Percentiles rank a stretch among this genome's conserved stretches.
phyloP scores from a whole-genome alignment of 306 rosid genomes.

The Castanea crenata region DNA sequence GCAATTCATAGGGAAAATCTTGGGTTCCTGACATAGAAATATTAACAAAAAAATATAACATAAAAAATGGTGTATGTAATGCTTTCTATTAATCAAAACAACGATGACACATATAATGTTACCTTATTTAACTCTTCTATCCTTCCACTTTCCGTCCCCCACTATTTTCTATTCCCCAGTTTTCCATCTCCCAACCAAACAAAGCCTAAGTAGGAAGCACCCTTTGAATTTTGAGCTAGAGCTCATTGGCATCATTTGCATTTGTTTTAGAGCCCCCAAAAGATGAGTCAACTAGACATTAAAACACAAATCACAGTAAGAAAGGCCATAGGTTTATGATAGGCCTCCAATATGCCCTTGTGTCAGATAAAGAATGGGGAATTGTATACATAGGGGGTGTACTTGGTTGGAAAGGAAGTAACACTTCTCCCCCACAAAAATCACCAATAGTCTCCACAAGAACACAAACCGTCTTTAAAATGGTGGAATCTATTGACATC shows the following conservation, averaged over 20 bases:
- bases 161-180: too few species aligned
- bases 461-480: slow-evolving; percentile 79
- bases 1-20: slow-evolving; percentile 71
- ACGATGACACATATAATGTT: too few species aligned
- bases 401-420: neutral
- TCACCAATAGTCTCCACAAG: slow-evolving; percentile 95
- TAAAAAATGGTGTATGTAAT: slow-evolving; percentile 3
- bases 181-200: too few species aligned
- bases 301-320: neutral
- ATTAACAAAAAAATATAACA: neutral
- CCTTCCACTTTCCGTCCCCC: too few species aligned
- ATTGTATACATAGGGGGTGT: neutral
- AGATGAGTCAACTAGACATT: slow-evolving; percentile 68
- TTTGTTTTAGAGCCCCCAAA: slow-evolving; percentile 37
- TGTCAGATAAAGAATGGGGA: neutral
- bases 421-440: neutral
- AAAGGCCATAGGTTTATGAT: neutral
- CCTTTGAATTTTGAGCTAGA: too few species aligned
- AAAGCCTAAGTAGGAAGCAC: too few species aligned
- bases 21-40: slow-evolving; percentile 68
- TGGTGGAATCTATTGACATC: slow-evolving; percentile 86
- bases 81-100: slow-evolving; percentile 9
- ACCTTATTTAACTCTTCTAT: too few species aligned
- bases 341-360: neutral
- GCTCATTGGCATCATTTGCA: too few species aligned